These are phyloP conservation scores for Nepenthes mirabilis DNA, from an alignment of 148 eudicot genomes.

Conservation along the genomic window DNA sequence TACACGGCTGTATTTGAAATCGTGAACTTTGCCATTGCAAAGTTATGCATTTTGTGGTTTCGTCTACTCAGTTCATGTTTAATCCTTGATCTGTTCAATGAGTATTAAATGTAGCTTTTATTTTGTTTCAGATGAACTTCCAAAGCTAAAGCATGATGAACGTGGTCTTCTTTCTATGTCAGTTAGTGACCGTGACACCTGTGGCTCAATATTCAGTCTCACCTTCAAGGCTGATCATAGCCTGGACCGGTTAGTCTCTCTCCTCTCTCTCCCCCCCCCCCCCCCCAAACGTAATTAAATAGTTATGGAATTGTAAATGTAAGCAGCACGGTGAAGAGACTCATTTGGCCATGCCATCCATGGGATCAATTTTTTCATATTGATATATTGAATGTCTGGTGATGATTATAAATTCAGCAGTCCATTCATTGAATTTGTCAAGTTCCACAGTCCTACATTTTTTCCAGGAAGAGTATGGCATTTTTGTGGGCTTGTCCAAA, in stretches of 20 bases:
- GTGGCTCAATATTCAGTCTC: conserved; percentile 69
- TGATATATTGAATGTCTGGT: not conserved
- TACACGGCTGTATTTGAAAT: too few relatives aligned
- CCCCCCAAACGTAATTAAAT: not conserved
- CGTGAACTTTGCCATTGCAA: too few relatives aligned
- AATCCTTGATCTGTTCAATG: not conserved
- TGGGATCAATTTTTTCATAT: not conserved
- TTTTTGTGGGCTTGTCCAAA: too few relatives aligned
- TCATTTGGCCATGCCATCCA: not conserved
- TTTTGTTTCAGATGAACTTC: conserved; percentile 56
- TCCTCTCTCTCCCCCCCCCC: not conserved
- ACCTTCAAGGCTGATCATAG: conserved; percentile 57
- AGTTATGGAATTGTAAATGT: not conserved
- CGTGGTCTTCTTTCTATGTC: conserved; percentile 81
- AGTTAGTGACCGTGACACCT: conserved; percentile 57
- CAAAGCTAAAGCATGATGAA: conserved; percentile 71
- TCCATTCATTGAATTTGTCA: not conserved
- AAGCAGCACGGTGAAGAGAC: not conserved
- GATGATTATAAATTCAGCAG: not conserved
- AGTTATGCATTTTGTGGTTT: too few relatives aligned
- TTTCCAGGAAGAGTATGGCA: too few relatives aligned
- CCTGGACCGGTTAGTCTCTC: conserved; percentile 59
- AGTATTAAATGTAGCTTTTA: not conserved
- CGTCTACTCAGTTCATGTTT: not conserved
- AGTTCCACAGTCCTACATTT: too few relatives aligned